Evolutionary conservation across 2,329 filamentous ascomycete species (phyloP), one percentile per base, ranked within the genome.

Genomic region (Fusarium decemcellulare): DNA sequence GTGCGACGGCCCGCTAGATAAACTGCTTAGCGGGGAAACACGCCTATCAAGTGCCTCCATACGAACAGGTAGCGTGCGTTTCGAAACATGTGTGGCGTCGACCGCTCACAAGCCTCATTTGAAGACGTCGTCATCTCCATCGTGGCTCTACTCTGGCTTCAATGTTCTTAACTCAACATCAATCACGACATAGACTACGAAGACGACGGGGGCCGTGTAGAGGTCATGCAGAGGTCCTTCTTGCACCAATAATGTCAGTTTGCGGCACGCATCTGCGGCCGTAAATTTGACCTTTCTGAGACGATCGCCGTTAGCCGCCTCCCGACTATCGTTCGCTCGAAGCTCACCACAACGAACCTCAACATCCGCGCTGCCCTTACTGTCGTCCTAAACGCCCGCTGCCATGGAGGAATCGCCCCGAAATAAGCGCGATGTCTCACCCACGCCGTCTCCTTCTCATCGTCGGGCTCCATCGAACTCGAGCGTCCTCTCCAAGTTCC

Each of bases 401-500:
- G 18, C 32, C 18, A 75, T 75, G 73, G 72, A 75, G 18, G 32
- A 32, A 30, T 29, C 40, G 18, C 9, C 43, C 15, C 58, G 42
- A 50, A 48, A n/a, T 10, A 61, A 62, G n/a, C 59, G 60, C 2
- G 60, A 68, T 40, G 59, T 51, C 5, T 71, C 69, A 9, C 63
- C 72, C n/a, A 66, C 66, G 1, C 54, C 68, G 14, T 52, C 70
- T 12, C 16, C 72, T 4, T 51, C 71, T 8, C 76, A 73, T 50
- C 73, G 72, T 60, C 84, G 88, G 76, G 89, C 81, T 72, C 80
- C 87, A 53, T 92, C 90, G 2, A 81, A 83, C 42, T 89, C 89
- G 36, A 88, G 89, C 63, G 83, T 95, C 44, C 82, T 95, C 32
- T 91, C 91, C 42, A 88, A 87, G 68, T 83, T 95, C 56, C 88